Base-by-base conservation (phyloP, 352 stramenopile genomes). In the Aphanomyces invadans region DNA sequence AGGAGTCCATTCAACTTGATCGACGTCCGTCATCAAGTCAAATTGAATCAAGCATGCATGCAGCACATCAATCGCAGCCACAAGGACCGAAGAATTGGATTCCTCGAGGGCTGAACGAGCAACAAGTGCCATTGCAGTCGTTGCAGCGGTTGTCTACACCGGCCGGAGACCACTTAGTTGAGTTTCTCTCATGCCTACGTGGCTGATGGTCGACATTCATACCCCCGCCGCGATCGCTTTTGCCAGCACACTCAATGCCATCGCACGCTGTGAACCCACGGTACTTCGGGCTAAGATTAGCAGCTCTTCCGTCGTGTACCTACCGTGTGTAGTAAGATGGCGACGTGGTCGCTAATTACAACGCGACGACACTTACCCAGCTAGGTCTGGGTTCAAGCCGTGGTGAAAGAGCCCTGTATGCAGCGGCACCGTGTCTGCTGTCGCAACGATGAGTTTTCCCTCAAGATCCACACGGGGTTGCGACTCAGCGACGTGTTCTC, bases 401-500 rank as follows among this genome's bases (percentile, higher is more conserved):
- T 93, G 85, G 54, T 93, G 85, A 54, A 88, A 92, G 0, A 93
- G 73, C 15, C 85, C 85, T 1, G 85, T 90, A 51, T 88, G 77
- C 21, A 69, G 62, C 7, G 79, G 76, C 3, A 77, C 72, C 0
- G 56, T 63, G 2, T 55, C 44, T 0, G 60, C 45, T 23, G 69
- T 36, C 1, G 48, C 28, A 2, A 38, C 19, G n/a, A 88, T 46
- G 9, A 72, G 26, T 0, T 77, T 57, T 2, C 85, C 85, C 26
- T 87, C 68, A 49, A 93, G 76, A 65, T 90, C 83, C 67, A 90
- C 88, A 19, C 85, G 79, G 15, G 7, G 36, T 42, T 42, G 36
- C 36, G 36, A 42, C 56, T 89, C 79, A 5, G 73, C 10, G 46
- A 23, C 46, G 11, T 2, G n/a, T 7, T 54, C 21, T 25, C 9